Percentiles rank a stretch among this genome's conserved stretches.
Evolutionary conservation across 345 rosid genomes (phyloP).

Genomic region (Garcia nutans): DNA sequence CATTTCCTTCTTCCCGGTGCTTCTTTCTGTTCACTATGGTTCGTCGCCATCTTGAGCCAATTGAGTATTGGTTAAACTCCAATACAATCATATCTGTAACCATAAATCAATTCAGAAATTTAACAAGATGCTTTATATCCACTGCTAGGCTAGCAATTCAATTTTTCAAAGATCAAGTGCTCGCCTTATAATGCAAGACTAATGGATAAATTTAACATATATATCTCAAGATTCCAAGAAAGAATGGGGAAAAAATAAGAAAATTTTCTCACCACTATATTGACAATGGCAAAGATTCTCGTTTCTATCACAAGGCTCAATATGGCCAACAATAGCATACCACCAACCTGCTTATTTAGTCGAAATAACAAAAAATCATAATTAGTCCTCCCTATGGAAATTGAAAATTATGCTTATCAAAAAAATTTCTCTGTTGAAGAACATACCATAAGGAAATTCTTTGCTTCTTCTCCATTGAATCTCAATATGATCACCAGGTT

Average conservation of each 20-base stretch:
- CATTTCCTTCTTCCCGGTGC: conserved; percentile 77
- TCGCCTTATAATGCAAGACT: neutral
- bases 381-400: neutral
- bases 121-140: neutral
- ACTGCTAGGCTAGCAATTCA: too few relatives aligned
- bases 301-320: conserved; percentile 79
- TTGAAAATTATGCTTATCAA: neutral
- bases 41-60: conserved; percentile 75
- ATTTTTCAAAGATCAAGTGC: too few relatives aligned
- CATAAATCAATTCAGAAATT: conserved; percentile 24
- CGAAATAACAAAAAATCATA: neutral
- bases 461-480: conserved; percentile 95
- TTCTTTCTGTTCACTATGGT: conserved; percentile 53
- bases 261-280: conserved; percentile 42
- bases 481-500: conserved; percentile 86
- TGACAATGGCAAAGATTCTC: conserved; percentile 62
- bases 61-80: conserved; percentile 71
- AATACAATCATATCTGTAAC: conserved; percentile 56
- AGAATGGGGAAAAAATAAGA: neutral
- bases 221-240: neutral
- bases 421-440: neutral
- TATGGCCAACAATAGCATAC: conserved; percentile 88
- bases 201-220: neutral
- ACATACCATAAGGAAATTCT: conserved; percentile 67
- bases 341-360: conserved; percentile 75